Conservation (phyloP, 148 eudicot species). For the Polygonum maritimum region DNA sequence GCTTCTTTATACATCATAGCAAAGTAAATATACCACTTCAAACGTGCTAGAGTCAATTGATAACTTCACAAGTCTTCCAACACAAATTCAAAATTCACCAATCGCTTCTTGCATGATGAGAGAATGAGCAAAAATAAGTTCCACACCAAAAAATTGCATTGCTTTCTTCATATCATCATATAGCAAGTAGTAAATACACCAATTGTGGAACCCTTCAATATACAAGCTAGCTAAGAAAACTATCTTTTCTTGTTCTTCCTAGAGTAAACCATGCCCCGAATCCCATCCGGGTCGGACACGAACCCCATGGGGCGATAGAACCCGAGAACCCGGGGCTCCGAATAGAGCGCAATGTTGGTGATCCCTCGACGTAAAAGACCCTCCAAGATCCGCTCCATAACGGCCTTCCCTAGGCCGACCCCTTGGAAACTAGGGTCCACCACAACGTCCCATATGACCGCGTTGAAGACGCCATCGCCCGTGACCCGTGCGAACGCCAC, state of each 20-base stretch:
- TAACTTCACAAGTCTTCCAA: too few relatives aligned
- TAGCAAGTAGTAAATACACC: not conserved
- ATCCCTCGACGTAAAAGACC: slow-evolving; percentile 62
- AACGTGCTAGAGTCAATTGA: too few relatives aligned
- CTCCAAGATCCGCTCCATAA: slow-evolving; percentile 65
- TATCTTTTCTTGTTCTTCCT: slow-evolving; percentile 42
- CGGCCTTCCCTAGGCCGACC: slow-evolving; percentile 80
- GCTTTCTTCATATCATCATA: too few relatives aligned
- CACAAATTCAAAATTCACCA: too few relatives aligned
- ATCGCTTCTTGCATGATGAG: too few relatives aligned
- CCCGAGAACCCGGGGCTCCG: slow-evolving; percentile 94
- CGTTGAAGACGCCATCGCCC: slow-evolving; percentile 90
- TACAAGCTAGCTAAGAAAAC: not conserved
- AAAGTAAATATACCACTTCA: too few relatives aligned
- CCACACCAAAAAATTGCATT: too few relatives aligned
- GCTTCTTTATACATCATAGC: too few relatives aligned
- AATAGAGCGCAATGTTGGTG: slow-evolving; percentile 65
- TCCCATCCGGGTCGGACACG: slow-evolving; percentile 89
- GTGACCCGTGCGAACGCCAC: slow-evolving; percentile 95
- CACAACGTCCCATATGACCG: slow-evolving; percentile 95
- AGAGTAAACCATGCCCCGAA: slow-evolving; percentile 79
- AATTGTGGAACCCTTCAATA: not conserved
- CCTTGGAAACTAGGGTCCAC: slow-evolving; percentile 92
- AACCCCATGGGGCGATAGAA: slow-evolving; percentile 85
- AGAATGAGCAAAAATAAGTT: too few relatives aligned